phyloP scores from a whole-genome alignment of 805 yeast genomes.

The Ogataea dorogensis region DNA sequence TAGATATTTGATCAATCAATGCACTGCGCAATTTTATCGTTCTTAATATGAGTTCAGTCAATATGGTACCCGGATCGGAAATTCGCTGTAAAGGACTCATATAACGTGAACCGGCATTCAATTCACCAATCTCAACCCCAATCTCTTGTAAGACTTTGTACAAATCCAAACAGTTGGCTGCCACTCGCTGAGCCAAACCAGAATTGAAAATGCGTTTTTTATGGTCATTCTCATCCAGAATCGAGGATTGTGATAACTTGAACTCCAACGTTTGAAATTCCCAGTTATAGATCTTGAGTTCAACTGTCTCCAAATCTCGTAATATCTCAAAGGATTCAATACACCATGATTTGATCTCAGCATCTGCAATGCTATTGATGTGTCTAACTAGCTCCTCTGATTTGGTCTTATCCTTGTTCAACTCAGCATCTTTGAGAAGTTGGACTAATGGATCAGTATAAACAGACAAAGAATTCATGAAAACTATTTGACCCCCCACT shows the following conservation, averaged over 20 bases:
- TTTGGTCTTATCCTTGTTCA: slow-evolving; percentile 40
- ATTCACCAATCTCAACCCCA: slow-evolving; percentile 45
- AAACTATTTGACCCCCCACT: too few species aligned
- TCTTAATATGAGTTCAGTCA: slow-evolving; percentile 44
- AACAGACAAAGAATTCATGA: slow-evolving; percentile 25
- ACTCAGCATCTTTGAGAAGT: slow-evolving; percentile 48
- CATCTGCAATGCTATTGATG: slow-evolving; percentile 45
- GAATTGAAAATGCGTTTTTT: slow-evolving; percentile 46
- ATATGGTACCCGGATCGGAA: slow-evolving; percentile 51
- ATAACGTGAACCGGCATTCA: slow-evolving; percentile 42
- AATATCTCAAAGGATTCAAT: slow-evolving; percentile 45
- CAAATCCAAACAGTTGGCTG: slow-evolving; percentile 47
- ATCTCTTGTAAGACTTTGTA: slow-evolving; percentile 42
- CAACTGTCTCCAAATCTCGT: slow-evolving; percentile 49
- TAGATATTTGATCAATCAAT: slow-evolving; percentile 51
- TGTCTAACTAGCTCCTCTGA: slow-evolving; percentile 39
- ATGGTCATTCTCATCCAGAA: slow-evolving; percentile 22
- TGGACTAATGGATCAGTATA: slow-evolving; percentile 49
- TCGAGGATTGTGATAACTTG: slow-evolving; percentile 36
- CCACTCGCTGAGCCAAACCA: slow-evolving; percentile 53
- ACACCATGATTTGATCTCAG: slow-evolving; percentile 47
- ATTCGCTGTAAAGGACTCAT: slow-evolving; percentile 47
- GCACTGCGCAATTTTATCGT: slow-evolving; percentile 50
- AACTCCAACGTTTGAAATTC: slow-evolving; percentile 53
- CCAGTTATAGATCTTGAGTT: slow-evolving; percentile 49